Base-by-base conservation (phyloP, 768 basidiomycete genomes). In the Punctularia strigosozonata region DNA sequence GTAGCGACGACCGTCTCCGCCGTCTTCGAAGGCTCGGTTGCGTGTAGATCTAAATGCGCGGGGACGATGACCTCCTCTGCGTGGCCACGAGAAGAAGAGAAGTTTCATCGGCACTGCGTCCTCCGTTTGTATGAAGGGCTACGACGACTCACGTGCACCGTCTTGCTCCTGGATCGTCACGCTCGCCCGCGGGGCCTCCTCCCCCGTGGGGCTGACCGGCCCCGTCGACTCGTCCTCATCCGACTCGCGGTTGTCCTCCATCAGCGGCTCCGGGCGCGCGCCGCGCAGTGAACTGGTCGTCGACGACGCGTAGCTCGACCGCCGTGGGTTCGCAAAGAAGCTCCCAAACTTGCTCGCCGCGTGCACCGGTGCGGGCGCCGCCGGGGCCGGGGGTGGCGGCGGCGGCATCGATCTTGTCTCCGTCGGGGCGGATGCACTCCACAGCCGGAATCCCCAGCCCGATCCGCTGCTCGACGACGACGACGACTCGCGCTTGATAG, bases 361-460 rank as follows among this genome's bases (percentile, higher is more conserved):
- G 8, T 56, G 46, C 2, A 57, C 50, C 4, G 57, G 53, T 19
- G 58, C 41, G 14, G 60, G 50, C 0, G 53, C 38, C 2, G 54
- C 42, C 5, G 50, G 36, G 17, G 49, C 40, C 20, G 49, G 31
- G 26, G 32, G n/a, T 46, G 6, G 36, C 4, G 17, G 46, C 36
- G 14, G 41, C 41, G 19, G 22, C 18, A 6, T 18, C 32, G n/a
- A 36, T 35, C 23, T 37, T 48, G 6, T 52, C 65, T 25, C 53
- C 50, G 25, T 50, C 33, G 10, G 63, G 51, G 17, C 66, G 62
- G 4, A 62, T 61, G n/a, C n/a, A 44, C 67, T 66, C 80, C 80
- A 84, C 34, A 84, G 60, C 50, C 77, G 83, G 57, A 84, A 81
- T 7, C 75, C 73, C 78, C 80, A 81, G 24, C 73, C 66, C 14